Percentiles rank a stretch among this genome's conserved stretches.
phyloP scores from a whole-genome alignment of 192 early-diverging fungal species.

The Thoreauomyces humboldtii region DNA sequence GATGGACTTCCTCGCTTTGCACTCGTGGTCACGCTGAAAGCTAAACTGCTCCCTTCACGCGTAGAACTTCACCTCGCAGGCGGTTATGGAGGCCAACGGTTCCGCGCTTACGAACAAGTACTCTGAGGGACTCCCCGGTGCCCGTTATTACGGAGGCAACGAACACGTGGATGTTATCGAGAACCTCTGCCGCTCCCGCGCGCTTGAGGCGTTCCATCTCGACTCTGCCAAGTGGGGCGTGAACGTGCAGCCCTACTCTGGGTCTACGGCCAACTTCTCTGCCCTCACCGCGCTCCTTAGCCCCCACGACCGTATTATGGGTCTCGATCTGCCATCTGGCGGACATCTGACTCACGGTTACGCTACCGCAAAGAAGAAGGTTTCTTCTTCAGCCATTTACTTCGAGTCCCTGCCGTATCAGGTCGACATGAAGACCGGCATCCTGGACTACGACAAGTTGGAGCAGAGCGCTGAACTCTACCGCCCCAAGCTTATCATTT shows the following conservation, averaged over 20 bases:
- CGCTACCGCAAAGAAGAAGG: constrained; percentile 99
- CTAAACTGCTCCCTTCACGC: too few relatives aligned
- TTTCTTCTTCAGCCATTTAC: constrained; percentile 99
- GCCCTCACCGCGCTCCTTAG: constrained; percentile 92
- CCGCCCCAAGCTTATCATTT: constrained; percentile 98
- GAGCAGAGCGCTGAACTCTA: constrained; percentile 91
- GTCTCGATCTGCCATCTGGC: constrained; percentile 98
- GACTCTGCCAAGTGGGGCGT: constrained; percentile 93
- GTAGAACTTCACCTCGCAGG: constrained; percentile 99
- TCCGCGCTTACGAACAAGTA: constrained; percentile 99
- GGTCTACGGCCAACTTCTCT: constrained; percentile 93
- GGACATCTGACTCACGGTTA: constrained; percentile 99
- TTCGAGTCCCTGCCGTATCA: constrained; percentile 99
- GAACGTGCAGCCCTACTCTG: constrained; percentile 99
- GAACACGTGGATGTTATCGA: constrained; percentile 96
- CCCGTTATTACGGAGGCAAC: constrained; percentile 99
- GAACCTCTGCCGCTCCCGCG: constrained; percentile 92
- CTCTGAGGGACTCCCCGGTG: constrained; percentile 98
- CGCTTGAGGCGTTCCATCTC: constrained; percentile 89
- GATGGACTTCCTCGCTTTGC: too few relatives aligned
- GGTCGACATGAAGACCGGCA: constrained; percentile 81
- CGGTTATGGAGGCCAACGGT: constrained; percentile 99
- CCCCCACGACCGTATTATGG: constrained; percentile 99
- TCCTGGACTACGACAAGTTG: constrained; percentile 92
- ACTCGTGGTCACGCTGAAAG: too few relatives aligned